Evolutionary conservation across 176 grass and related monocot species (phyloP).

Genomic region (Rhynchospora breviuscula): DNA sequence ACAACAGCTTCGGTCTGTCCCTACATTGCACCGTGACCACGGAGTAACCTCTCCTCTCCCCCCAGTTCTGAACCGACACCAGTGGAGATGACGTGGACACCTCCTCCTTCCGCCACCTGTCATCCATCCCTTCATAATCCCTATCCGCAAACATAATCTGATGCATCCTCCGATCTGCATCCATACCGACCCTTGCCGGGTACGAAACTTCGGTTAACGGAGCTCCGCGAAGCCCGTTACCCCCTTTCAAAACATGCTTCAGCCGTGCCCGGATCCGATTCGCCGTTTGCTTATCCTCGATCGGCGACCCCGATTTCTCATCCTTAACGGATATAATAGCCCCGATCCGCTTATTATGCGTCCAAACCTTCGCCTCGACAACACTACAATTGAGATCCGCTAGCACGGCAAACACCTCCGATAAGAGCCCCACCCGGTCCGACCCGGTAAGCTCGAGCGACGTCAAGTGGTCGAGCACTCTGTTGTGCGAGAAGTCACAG

Average conservation of each 20-base stretch:
- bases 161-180: slow-evolving; percentile 73
- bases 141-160: slow-evolving; percentile 67
- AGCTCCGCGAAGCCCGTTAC: slow-evolving; percentile 41
- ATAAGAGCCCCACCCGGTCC: slow-evolving; percentile 78
- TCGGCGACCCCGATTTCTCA: slow-evolving; percentile 38
- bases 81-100: background rate
- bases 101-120: slow-evolving; percentile 8
- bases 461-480: slow-evolving; percentile 16
- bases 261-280: slow-evolving; percentile 50
- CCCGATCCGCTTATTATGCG: slow-evolving; percentile 64
- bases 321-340: slow-evolving; percentile 62
- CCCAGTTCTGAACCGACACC: slow-evolving; percentile 66
- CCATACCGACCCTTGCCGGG: slow-evolving; percentile 15
- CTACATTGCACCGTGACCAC: slow-evolving; percentile 71
- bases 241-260: slow-evolving; percentile 52
- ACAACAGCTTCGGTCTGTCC: slow-evolving; percentile 80
- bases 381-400: slow-evolving; percentile 51
- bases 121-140: slow-evolving; percentile 29
- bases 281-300: slow-evolving; percentile 41
- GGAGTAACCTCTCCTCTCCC: slow-evolving; percentile 63
- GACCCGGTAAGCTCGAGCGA: slow-evolving; percentile 72
- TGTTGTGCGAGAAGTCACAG: slow-evolving; percentile 15
- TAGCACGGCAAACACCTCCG: slow-evolving; percentile 87
- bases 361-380: slow-evolving; percentile 84
- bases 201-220: slow-evolving; percentile 33